These are phyloP conservation scores for Pestalotiopsis fici DNA, from an alignment of 2,329 filamentous ascomycete species.

Conservation along the genomic window DNA sequence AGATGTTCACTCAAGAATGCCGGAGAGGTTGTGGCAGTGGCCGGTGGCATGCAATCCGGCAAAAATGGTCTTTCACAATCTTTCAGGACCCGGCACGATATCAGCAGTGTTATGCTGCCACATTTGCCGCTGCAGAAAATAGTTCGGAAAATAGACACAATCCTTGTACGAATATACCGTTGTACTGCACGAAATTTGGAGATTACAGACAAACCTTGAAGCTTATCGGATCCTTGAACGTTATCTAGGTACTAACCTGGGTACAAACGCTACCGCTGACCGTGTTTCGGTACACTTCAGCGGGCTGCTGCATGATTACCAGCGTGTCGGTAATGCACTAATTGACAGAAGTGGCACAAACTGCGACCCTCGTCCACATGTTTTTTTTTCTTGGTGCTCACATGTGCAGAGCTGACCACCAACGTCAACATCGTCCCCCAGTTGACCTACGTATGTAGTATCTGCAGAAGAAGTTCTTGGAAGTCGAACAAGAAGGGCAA, in stretches of 20 bases:
- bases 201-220: neutral
- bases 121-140: neutral
- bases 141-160: too few relatives aligned
- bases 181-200: too few relatives aligned
- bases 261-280: too few relatives aligned
- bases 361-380: neutral
- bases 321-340: neutral
- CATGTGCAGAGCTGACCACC: neutral
- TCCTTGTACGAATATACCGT: too few relatives aligned
- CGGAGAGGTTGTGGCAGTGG: neutral
- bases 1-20: neutral
- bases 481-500: neutral
- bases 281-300: neutral
- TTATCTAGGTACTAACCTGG: too few relatives aligned
- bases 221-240: neutral
- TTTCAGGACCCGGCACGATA: neutral
- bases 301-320: neutral
- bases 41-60: neutral
- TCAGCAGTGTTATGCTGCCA: neutral
- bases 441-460: too few relatives aligned
- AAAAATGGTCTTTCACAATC: neutral
- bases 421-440: too few relatives aligned
- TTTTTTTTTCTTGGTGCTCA: too few relatives aligned
- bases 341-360: neutral
- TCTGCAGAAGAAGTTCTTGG: too few relatives aligned